Conservation (phyloP, 139 green algal genomes). For the Tetraselmis striata region DNA sequence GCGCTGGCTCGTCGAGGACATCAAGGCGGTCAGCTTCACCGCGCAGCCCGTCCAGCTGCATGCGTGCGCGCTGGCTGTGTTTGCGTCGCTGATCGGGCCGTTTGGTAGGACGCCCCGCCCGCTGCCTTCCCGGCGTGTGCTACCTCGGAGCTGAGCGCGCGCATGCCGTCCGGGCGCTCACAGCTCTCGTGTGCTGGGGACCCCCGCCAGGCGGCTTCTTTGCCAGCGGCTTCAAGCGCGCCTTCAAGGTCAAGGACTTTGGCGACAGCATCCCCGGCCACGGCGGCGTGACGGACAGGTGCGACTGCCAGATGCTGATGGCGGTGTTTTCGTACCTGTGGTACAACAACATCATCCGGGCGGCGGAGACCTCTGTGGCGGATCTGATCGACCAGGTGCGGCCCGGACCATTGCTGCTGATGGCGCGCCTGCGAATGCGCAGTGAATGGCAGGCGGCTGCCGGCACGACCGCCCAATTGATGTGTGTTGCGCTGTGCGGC, state of each 20-base stretch:
- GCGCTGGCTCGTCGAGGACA: conserved; percentile 3
- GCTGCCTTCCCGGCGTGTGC: no score
- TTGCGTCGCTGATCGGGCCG: conserved; percentile 91
- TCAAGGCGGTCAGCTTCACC: conserved; percentile 12
- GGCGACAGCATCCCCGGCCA: conserved; percentile 95
- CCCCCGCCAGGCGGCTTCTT: conserved; percentile 82
- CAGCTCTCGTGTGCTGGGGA: no score
- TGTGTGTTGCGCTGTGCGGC: no score
- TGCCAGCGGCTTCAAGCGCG: conserved; percentile 95
- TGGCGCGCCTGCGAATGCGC: no score
- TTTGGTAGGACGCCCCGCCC: conserved; percentile 62
- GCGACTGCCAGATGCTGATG: conserved; percentile 99
- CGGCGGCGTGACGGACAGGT: conserved; percentile 94
- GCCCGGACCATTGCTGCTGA: no score
- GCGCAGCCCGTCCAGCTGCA: conserved; percentile 59
- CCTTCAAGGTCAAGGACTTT: conserved; percentile 99
- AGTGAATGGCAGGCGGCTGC: no score
- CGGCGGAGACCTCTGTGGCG: conserved; percentile 32
- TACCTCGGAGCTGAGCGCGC: no score
- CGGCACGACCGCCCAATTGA: no score
- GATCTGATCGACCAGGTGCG: conserved; percentile 38
- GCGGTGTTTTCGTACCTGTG: conserved; percentile 93
- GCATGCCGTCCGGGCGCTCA: no score
- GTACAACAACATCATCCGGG: conserved; percentile 75
- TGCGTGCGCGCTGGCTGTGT: conserved; percentile 71